phyloP scores from a whole-genome alignment of 75 land plant genomes.

The Pinus albicaulis region DNA sequence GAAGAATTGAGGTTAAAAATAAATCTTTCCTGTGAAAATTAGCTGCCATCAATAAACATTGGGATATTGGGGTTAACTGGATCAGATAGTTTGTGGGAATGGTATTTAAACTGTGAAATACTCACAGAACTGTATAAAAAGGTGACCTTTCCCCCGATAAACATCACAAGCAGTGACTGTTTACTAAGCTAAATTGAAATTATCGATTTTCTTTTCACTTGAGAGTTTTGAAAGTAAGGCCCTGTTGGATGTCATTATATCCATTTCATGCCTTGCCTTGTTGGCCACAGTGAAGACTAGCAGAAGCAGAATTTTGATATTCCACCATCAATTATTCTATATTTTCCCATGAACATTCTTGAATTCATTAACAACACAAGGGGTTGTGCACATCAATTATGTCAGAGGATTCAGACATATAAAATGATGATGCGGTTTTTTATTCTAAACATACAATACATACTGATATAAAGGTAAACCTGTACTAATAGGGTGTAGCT shows the following conservation, averaged over 20 bases:
- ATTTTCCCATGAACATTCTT: not conserved
- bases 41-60: not conserved
- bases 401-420: not conserved
- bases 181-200: not conserved
- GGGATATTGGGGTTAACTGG: not conserved
- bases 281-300: not conserved
- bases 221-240: not conserved
- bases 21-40: not conserved
- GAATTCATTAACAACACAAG: not conserved
- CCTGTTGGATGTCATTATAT: not conserved
- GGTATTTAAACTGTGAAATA: not conserved
- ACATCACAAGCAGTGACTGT: not conserved
- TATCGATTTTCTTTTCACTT: not conserved
- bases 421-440: not conserved
- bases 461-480: not conserved
- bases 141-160: too few relatives aligned
- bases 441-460: not conserved
- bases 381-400: not conserved
- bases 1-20: not conserved
- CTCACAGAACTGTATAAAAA: not conserved
- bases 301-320: not conserved
- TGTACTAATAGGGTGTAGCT: not conserved
- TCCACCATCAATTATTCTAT: not conserved
- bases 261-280: not conserved
- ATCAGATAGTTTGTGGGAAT: not conserved